These are phyloP conservation scores for Botrytis tulipae DNA, from an alignment of 2,329 filamentous ascomycete genomes.

Conservation along the genomic window DNA sequence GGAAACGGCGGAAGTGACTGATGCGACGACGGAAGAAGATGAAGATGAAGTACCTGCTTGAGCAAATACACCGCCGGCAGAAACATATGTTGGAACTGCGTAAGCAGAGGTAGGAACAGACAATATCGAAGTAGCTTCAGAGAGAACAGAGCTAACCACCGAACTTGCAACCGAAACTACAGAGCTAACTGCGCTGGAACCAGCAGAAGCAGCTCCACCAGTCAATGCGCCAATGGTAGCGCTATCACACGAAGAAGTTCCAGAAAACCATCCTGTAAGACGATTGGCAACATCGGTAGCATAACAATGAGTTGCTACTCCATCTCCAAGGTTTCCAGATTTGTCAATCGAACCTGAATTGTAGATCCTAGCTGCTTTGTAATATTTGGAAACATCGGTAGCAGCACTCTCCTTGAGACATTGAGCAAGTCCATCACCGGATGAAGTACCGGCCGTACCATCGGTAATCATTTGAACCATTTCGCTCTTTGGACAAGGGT, in stretches of 20 bases:
- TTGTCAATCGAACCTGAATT: constrained; percentile 42
- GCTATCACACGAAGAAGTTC: constrained; percentile 24
- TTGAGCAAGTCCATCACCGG: constrained; percentile 34
- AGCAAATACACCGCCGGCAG: constrained; percentile 1
- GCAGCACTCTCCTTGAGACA: constrained; percentile 28
- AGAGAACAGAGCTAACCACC: background rate
- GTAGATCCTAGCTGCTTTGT: constrained; percentile 43
- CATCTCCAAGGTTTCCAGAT: constrained; percentile 38
- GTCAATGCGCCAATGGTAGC: constrained; percentile 23
- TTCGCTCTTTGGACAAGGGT: constrained; percentile 23
- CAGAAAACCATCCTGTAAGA: constrained; percentile 24
- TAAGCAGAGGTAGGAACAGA: background rate
- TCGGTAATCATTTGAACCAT: constrained; percentile 38
- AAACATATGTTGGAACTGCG: background rate
- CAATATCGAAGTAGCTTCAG: background rate
- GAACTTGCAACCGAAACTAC: background rate
- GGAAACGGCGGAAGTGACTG: background rate
- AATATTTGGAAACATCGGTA: constrained; percentile 36
- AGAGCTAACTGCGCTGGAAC: background rate
- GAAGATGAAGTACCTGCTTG: background rate
- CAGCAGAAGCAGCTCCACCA: background rate
- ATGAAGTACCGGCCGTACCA: constrained; percentile 34
- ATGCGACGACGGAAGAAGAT: background rate
- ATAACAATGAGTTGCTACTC: constrained; percentile 32
- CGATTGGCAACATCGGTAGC: constrained; percentile 33